Evolutionary conservation across 2,329 filamentous ascomycete genomes (phyloP).

Genomic region (Curvularia sp.): DNA sequence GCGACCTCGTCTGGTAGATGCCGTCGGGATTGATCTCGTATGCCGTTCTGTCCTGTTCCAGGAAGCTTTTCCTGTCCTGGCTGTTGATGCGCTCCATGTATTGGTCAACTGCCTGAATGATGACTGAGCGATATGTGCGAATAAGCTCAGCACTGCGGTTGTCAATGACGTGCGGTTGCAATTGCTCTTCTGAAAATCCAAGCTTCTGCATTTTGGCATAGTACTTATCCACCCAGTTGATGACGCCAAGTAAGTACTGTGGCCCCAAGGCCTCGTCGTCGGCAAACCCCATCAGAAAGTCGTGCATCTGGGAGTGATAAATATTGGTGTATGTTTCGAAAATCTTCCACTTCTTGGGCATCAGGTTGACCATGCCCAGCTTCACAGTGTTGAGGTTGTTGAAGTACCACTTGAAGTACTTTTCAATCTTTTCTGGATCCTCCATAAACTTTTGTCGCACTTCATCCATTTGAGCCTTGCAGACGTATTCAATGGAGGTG

Average conservation of each 20-base stretch:
- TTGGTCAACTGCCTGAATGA: slow-evolving; percentile 93
- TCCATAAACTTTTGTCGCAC: slow-evolving; percentile 78
- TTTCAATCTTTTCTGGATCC: slow-evolving; percentile 83
- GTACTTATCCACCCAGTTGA: slow-evolving; percentile 95
- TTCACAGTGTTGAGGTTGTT: slow-evolving; percentile 96
- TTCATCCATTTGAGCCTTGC: slow-evolving; percentile 75
- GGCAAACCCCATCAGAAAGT: slow-evolving; percentile 83
- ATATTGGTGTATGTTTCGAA: slow-evolving; percentile 87
- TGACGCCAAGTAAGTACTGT: slow-evolving; percentile 86
- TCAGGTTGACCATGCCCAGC: slow-evolving; percentile 86
- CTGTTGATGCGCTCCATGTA: slow-evolving; percentile 95
- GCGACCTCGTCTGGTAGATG: slow-evolving; percentile 88
- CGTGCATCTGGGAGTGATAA: slow-evolving; percentile 95
- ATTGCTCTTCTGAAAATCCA: slow-evolving; percentile 76
- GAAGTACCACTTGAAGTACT: slow-evolving; percentile 94
- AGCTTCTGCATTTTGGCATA: slow-evolving; percentile 95
- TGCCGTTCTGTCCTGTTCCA: slow-evolving; percentile 77
- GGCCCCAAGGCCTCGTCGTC: slow-evolving; percentile 86
- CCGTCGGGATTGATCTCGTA: slow-evolving; percentile 80
- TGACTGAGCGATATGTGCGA: slow-evolving; percentile 90
- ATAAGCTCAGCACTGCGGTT: slow-evolving; percentile 89
- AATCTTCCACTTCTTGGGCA: slow-evolving; percentile 97
- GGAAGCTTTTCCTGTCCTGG: slow-evolving; percentile 82
- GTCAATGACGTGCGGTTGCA: slow-evolving; percentile 87
- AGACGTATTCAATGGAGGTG: slow-evolving; percentile 75